Conservation (phyloP, 2,329 filamentous ascomycete genomes). For the Metarhizium humberi region DNA sequence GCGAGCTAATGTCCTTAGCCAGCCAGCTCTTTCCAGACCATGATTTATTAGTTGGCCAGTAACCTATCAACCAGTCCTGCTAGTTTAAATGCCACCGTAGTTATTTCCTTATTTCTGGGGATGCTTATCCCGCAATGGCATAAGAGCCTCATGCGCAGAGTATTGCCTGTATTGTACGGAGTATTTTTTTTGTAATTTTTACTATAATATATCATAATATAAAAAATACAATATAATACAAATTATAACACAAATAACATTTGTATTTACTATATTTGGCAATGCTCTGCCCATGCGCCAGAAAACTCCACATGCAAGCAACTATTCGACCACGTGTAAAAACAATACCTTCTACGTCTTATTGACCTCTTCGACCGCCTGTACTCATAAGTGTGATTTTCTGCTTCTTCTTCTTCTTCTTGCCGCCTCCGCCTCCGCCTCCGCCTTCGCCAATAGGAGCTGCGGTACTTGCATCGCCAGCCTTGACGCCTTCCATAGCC, state of each 20-base stretch:
- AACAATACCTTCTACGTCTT: conserved; percentile 1
- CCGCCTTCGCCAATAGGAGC: conserved; percentile 9
- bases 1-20: neutral
- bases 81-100: neutral
- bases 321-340: neutral
- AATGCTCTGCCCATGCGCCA: no score
- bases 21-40: neutral
- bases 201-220: no score
- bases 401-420: conserved; percentile 58
- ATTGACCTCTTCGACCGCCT: conserved; percentile 41
- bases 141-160: neutral
- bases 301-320: neutral
- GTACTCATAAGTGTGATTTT: conserved; percentile 68
- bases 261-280: no score
- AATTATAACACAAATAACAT: no score
- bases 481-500: conserved; percentile 22
- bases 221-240: no score
- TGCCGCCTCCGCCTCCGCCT: conserved; percentile 31
- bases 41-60: neutral
- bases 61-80: neutral
- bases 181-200: no score
- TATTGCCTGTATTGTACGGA: no score
- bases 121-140: neutral
- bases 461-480: conserved; percentile 6
- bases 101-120: neutral